Conservation (phyloP, 352 stramenopile species). For the Globisporangium canariense region DNA sequence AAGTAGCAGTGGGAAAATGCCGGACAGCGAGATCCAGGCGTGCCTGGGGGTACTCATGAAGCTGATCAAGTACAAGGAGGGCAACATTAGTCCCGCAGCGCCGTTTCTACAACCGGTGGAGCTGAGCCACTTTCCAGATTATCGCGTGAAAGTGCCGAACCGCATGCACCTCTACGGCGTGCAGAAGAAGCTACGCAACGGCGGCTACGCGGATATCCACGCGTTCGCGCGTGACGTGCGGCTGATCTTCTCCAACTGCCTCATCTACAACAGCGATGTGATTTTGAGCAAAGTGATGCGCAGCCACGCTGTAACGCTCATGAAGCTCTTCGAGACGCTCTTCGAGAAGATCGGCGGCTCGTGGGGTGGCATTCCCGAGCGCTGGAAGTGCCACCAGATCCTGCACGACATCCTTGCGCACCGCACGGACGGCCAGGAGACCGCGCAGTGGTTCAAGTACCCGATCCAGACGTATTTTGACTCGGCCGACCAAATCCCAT, state of each 20-base stretch:
- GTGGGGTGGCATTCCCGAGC: conserved; percentile 65
- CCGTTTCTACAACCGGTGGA: conserved; percentile 84
- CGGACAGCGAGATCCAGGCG: conserved; percentile 42
- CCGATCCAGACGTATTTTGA: conserved; percentile 83
- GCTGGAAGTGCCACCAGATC: conserved; percentile 85
- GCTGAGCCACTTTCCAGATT: conserved; percentile 79
- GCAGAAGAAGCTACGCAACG: conserved; percentile 79
- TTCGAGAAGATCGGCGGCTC: conserved; percentile 66
- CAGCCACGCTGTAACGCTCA: conserved; percentile 77
- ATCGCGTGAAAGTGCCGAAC: conserved; percentile 79
- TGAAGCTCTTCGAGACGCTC: conserved; percentile 78
- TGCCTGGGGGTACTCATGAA: conserved; percentile 75
- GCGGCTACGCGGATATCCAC: conserved; percentile 57
- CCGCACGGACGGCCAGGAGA: conserved; percentile 73
- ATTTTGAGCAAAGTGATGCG: conserved; percentile 81
- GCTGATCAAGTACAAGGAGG: conserved; percentile 86
- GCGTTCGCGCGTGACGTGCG: conserved; percentile 79
- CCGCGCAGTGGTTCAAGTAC: conserved; percentile 87
- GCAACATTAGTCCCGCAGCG: conserved; percentile 57
- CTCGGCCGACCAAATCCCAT: conserved; percentile 77
- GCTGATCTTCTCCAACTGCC: conserved; percentile 85
- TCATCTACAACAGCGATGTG: conserved; percentile 88
- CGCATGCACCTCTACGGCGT: conserved; percentile 85
- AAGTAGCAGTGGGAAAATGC: conserved; percentile 39
- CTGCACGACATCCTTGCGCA: conserved; percentile 73